Conservation (phyloP, 2,329 filamentous ascomycete species). For the Gremmenia infestans region DNA sequence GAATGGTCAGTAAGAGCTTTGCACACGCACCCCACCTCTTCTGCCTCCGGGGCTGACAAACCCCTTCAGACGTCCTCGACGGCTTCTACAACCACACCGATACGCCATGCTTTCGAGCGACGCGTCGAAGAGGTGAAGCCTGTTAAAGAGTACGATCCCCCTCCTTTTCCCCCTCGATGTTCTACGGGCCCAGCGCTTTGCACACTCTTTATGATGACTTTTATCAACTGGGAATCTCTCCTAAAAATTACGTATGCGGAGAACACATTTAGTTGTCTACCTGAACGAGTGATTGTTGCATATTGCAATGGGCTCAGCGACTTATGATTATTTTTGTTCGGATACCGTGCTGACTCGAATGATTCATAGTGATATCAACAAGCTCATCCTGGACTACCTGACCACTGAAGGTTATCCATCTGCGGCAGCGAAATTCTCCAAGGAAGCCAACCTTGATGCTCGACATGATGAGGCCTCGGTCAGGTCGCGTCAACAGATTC, state of each 20-base stretch:
- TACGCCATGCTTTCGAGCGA: slow-evolving; percentile 59
- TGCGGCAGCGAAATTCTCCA: slow-evolving; percentile 88
- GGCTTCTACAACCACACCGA: slow-evolving; percentile 64
- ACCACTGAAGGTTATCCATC: slow-evolving; percentile 92
- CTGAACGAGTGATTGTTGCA: slow-evolving; percentile 44
- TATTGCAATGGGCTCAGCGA: too few species aligned
- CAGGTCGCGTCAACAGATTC: slow-evolving; percentile 73
- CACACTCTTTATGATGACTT: slow-evolving; percentile 66
- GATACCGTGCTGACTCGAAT: slow-evolving; percentile 18
- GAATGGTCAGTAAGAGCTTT: slow-evolving; percentile 26
- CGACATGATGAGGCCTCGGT: slow-evolving; percentile 70
- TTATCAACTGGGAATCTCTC: slow-evolving; percentile 99
- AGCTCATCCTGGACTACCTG: slow-evolving; percentile 92
- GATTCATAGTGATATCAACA: slow-evolving; percentile 78
- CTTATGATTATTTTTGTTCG: neutral
- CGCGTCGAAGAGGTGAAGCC: slow-evolving; percentile 80
- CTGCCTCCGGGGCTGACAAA: slow-evolving; percentile 8
- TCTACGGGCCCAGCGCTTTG: slow-evolving; percentile 17
- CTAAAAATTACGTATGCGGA: slow-evolving; percentile 84
- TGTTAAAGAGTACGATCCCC: slow-evolving; percentile 73
- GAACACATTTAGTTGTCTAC: slow-evolving; percentile 76
- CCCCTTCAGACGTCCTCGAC: slow-evolving; percentile 29
- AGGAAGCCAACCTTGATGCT: slow-evolving; percentile 81
- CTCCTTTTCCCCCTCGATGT: slow-evolving; percentile 1
- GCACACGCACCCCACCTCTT: neutral